These are phyloP conservation scores for Acer campestre DNA, from an alignment of 345 rosid species.

Conservation along the genomic window DNA sequence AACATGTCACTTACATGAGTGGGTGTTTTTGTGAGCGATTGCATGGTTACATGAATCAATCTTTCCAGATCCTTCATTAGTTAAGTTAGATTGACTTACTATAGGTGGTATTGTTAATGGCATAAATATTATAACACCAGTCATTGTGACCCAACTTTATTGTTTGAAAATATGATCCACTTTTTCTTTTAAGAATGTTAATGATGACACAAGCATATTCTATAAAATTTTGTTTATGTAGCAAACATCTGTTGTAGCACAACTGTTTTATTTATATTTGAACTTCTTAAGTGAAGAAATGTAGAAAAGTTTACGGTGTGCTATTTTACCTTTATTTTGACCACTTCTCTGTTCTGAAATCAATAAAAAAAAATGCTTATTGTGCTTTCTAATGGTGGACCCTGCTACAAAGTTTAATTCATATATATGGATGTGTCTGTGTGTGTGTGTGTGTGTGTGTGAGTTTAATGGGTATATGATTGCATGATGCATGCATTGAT, in stretches of 20 bases:
- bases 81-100: background rate
- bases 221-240: background rate
- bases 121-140: background rate
- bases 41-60: background rate
- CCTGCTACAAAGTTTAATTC: background rate
- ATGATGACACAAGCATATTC: background rate
- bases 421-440: background rate
- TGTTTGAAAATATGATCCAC: background rate
- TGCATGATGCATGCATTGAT: background rate
- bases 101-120: background rate
- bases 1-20: background rate
- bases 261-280: background rate
- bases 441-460: too few species aligned
- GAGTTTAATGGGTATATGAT: background rate
- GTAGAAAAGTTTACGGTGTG: background rate
- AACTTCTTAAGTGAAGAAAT: background rate
- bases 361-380: background rate
- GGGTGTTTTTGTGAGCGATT: background rate
- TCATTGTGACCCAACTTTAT: background rate
- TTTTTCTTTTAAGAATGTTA: background rate
- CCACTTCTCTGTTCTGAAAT: background rate
- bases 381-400: background rate
- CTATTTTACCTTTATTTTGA: background rate
- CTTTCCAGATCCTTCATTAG: background rate
- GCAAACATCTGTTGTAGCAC: background rate